Evolutionary conservation across 2,329 filamentous ascomycete species (phyloP), one percentile per base, ranked within the genome.

Genomic region (Penicillium sp.): DNA sequence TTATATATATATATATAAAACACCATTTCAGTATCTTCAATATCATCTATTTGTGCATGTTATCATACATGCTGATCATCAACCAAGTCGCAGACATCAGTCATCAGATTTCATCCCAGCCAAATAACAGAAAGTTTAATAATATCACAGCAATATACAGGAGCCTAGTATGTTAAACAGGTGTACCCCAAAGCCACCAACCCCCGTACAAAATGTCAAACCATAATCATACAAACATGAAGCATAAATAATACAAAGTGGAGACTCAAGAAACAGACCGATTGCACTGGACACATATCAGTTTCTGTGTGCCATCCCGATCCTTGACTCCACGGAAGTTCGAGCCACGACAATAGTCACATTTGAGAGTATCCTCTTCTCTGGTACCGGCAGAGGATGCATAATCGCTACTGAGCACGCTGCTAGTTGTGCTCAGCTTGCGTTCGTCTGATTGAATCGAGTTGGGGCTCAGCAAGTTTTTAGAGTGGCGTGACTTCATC

Each of bases 291-390:
- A 80, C 80, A 69, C 87, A 90, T n/a, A 86, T 78, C 59, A 89
- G 71, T 55, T 77, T 79, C 66, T 85, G 83, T 48, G 76, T 78
- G 37, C 75, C 77, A 7, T 79, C 80, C 24, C 76, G 79, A 3
- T 79, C 74, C 55, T 81, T 83, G 60, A 81, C 84, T 1, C 83
- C 82, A 59, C 83, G 83, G 61, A 91, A 91, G 55, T 86, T 84
- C 18, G 73, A 80, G 1, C 83, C 80, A 4, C 81, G 80, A 64
- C 88, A 91, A 55, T 79, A 79, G 19, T 77, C 74, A 64, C 87
- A 90, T 21, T 71, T 77, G 60, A 83, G 78, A n/a, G 76, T 75
- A 18, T 80, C 79, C 8, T 75, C 78, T 3, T 78, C 77, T 13
- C 72, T 73, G 8, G 75, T 74, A 4, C 66, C 72, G 18, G 56